phyloP scores from a whole-genome alignment of 2,329 filamentous ascomycete genomes.

The Trichophyton equinum region DNA sequence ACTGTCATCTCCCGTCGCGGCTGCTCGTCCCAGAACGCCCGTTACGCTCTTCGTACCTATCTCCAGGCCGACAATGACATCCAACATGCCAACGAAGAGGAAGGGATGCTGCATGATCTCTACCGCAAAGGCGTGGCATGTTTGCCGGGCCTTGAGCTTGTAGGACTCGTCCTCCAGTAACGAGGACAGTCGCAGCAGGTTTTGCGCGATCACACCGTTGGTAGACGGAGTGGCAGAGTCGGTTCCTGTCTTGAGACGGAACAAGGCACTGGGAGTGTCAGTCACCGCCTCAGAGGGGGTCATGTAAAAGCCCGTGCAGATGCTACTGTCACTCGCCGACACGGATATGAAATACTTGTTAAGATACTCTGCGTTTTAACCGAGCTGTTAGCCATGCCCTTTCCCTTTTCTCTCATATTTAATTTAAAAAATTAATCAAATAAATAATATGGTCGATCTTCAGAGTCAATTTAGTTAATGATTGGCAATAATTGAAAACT shows the following conservation, averaged over 20 bases:
- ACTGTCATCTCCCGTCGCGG: slow-evolving; percentile 14
- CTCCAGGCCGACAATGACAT: slow-evolving; percentile 59
- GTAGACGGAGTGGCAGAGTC: slow-evolving; percentile 82
- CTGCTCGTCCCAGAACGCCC: slow-evolving; percentile 35
- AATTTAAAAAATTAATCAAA: too few species aligned
- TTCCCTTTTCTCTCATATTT: too few species aligned
- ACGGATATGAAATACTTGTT: slow-evolving; percentile 65
- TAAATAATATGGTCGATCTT: neutral
- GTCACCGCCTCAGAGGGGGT: slow-evolving; percentile 40
- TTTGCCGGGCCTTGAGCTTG: slow-evolving; percentile 53
- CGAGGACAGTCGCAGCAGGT: slow-evolving; percentile 67
- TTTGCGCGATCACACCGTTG: slow-evolving; percentile 75
- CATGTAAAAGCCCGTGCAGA: slow-evolving; percentile 31
- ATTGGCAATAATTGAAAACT: slow-evolving; percentile 16
- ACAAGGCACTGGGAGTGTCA: slow-evolving; percentile 49
- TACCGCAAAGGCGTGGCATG: slow-evolving; percentile 73
- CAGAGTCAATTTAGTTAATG: neutral
- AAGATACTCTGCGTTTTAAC: slow-evolving; percentile 49
- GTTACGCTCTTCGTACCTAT: slow-evolving; percentile 54
- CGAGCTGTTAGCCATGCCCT: slow-evolving; percentile 5
- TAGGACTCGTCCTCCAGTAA: slow-evolving; percentile 56
- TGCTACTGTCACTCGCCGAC: slow-evolving; percentile 25
- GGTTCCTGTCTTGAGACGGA: slow-evolving; percentile 90
- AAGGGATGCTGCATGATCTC: slow-evolving; percentile 90
- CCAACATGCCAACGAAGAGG: slow-evolving; percentile 71